phyloP scores from a whole-genome alignment of 768 basidiomycete genomes.

The Tricholoma hemisulphureum region DNA sequence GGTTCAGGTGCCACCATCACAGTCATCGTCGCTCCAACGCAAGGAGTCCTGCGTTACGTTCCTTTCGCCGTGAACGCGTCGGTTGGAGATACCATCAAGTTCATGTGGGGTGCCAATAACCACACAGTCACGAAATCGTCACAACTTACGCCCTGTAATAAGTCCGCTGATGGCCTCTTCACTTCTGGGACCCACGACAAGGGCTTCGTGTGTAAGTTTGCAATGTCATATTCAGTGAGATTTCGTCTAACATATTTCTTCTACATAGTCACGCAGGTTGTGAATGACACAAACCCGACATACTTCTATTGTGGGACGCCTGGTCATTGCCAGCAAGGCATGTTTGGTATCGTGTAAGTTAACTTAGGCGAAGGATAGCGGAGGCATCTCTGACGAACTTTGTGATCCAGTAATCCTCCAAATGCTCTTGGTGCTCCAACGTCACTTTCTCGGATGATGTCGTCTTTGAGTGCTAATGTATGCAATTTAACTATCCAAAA shows the following conservation, averaged over 20 bases:
- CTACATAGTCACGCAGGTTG: slow-evolving; percentile 63
- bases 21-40: slow-evolving; percentile 73
- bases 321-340: slow-evolving; percentile 75
- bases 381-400: background rate
- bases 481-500: slow-evolving; percentile 12
- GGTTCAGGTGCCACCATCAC: slow-evolving; percentile 66
- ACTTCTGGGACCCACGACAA: slow-evolving; percentile 63
- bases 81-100: slow-evolving; percentile 73
- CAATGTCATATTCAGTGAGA: background rate
- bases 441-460: slow-evolving; percentile 56
- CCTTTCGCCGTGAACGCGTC: slow-evolving; percentile 76
- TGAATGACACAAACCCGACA: slow-evolving; percentile 71
- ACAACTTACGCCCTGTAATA: slow-evolving; percentile 68
- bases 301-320: slow-evolving; percentile 76
- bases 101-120: slow-evolving; percentile 74
- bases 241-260: slow-evolving; percentile 20
- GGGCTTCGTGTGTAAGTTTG: slow-evolving; percentile 57
- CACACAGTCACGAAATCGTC: slow-evolving; percentile 86
- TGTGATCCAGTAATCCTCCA: slow-evolving; percentile 49
- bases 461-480: slow-evolving; percentile 44
- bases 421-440: slow-evolving; percentile 43
- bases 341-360: slow-evolving; percentile 75
- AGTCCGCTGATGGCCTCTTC: slow-evolving; percentile 57
- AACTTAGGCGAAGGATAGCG: background rate
- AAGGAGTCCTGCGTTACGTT: slow-evolving; percentile 73